phyloP scores from a whole-genome alignment of 2,329 filamentous ascomycete species.

The Ascochyta koolunga region DNA sequence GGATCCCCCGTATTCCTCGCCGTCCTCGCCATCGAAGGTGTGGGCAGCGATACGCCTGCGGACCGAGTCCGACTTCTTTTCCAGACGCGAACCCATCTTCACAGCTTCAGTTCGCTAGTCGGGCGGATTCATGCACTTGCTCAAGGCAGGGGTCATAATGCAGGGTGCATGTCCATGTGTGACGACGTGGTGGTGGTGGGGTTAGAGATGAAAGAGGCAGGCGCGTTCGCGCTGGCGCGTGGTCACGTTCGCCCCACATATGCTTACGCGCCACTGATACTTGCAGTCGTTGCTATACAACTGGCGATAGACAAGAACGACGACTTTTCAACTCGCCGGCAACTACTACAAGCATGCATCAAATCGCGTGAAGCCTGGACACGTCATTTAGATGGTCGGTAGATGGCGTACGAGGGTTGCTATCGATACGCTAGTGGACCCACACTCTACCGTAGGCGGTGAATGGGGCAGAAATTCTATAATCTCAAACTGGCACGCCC shows the following conservation, averaged over 20 bases:
- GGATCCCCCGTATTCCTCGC: constrained; percentile 89
- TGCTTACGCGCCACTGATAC: background rate
- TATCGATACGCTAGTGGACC: constrained; percentile 15
- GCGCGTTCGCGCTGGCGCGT: constrained; percentile 7
- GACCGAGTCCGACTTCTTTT: constrained; percentile 64
- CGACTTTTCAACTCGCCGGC: too few species aligned
- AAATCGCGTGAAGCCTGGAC: too few species aligned
- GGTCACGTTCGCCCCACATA: constrained; percentile 5
- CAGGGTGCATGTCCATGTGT: constrained; percentile 17
- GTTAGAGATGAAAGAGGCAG: background rate
- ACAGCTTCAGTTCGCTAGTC: background rate
- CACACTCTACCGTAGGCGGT: constrained; percentile 33
- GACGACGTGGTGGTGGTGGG: constrained; percentile 11
- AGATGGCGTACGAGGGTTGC: background rate
- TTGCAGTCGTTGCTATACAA: too few species aligned
- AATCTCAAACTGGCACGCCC: constrained; percentile 6
- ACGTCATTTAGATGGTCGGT: too few species aligned
- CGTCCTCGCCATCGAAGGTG: constrained; percentile 78
- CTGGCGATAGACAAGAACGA: too few species aligned
- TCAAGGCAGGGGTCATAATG: constrained; percentile 33
- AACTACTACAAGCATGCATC: too few species aligned
- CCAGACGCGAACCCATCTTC: constrained; percentile 66
- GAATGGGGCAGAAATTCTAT: too few species aligned
- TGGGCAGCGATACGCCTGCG: constrained; percentile 71
- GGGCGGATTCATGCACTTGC: constrained; percentile 27